Base-by-base conservation (phyloP, 2,329 filamentous ascomycete genomes). In the Talaromyces marneffei region DNA sequence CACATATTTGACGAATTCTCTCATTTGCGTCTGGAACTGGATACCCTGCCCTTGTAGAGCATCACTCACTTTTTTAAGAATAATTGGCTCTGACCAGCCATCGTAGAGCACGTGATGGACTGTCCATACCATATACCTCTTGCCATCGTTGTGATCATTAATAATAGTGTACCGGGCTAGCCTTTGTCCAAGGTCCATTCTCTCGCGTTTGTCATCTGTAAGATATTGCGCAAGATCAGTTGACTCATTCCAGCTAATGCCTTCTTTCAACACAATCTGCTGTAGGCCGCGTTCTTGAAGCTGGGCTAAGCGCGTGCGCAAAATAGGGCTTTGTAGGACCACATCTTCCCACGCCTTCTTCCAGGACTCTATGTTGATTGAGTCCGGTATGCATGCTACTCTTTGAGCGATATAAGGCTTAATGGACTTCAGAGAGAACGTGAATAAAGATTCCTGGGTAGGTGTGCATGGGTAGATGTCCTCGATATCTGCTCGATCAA, bases 101-200 rank as follows among this genome's bases (percentile, higher is more conserved):
- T 83, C 80, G 63, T 82, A 82, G 5, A 82, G 70, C 12, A 78
- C 79, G 62, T 82, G 80, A 63, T 83, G 80, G 57, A 80, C 74
- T 0, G 80, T 81, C 71, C 79, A 79, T 25, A 82, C 72, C 64
- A 83, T 76, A 60, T 79, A 74, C 14, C 66, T 65, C 53, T 67
- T 71, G 25, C 65, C 66, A 18, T 69, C 64, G 7, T 59, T 63
- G 16, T 46, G 25, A 33, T 40, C 29, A 39, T 55, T 33, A 6
- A 77, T 63, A 46, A 77, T 71, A 5, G 71, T 70, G 60, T 74
- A 75, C 33, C 74, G 70, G 48, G 73, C 71, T 0, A 77, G 68
- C 4, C 65, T 66, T 53, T 73, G 63, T n/a, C 74, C 75, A 25
- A 77, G 69, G 23, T 72, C 66, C 71, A 76, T 75, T 42, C 62